These are phyloP conservation scores for Gracilariopsis chorda DNA, from an alignment of 23 red algal species.

Conservation along the genomic window DNA sequence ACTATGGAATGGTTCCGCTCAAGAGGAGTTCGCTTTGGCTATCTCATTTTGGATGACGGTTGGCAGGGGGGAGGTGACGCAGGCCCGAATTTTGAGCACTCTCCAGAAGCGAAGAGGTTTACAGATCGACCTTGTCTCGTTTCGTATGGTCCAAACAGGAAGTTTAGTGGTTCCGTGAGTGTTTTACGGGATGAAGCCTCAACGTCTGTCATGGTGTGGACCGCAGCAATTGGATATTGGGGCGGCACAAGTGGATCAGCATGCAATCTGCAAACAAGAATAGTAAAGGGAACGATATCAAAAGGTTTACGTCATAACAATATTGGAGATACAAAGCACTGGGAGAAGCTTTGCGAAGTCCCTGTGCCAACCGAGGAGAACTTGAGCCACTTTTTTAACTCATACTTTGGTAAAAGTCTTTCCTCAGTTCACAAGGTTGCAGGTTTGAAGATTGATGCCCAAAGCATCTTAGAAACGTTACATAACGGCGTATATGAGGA, in stretches of 20 bases:
- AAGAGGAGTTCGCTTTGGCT: constrained; percentile 16
- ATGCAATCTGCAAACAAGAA: constrained; percentile 15
- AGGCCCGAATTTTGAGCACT: constrained; percentile 26
- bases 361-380: neutral
- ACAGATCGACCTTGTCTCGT: constrained; percentile 3
- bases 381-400: constrained; percentile 8
- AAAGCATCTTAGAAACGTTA: constrained; percentile 59
- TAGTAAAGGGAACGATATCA: constrained; percentile 1
- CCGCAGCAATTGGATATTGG: constrained; percentile 66
- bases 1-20: neutral
- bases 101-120: neutral
- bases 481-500: neutral
- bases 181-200: neutral
- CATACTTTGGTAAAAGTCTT: constrained; percentile 48
- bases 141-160: constrained; percentile 41
- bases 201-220: constrained; percentile 33
- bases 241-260: constrained; percentile 23
- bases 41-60: constrained; percentile 69
- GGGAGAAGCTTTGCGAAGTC: constrained; percentile 49
- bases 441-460: constrained; percentile 70
- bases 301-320: constrained; percentile 43
- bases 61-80: constrained; percentile 48
- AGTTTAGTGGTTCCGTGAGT: constrained; percentile 34
- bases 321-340: constrained; percentile 11
- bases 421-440: neutral